These are phyloP conservation scores for Salvia splendens DNA, from an alignment of 257 asterid genomes.

Conservation along the genomic window DNA sequence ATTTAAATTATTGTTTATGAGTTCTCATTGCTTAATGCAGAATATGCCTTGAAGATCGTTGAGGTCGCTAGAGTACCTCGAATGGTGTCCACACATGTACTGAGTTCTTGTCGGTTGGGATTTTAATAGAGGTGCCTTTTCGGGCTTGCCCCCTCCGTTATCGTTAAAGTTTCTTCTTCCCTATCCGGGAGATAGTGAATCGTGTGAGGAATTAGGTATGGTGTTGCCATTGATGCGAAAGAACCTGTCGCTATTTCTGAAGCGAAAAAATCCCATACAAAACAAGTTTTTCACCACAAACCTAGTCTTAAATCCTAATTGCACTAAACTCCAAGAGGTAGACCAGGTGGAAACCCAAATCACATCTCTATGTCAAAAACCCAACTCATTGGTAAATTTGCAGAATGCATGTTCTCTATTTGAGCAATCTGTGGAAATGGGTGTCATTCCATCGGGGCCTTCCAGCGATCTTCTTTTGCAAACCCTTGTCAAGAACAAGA, in stretches of 20 bases:
- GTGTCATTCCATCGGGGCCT: conserved; percentile 47
- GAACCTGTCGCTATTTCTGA: conserved; percentile 17
- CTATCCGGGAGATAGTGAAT: too few relatives aligned
- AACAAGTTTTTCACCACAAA: conserved; percentile 24
- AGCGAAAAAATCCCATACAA: conserved; percentile 28
- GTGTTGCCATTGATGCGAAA: conserved; percentile 26
- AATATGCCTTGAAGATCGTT: too few relatives aligned
- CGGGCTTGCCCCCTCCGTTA: too few relatives aligned
- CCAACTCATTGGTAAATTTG: conserved; percentile 35
- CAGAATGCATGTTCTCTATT: conserved; percentile 38
- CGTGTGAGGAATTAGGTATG: conserved; percentile 3
- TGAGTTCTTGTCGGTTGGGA: too few relatives aligned
- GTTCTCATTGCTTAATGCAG: too few relatives aligned
- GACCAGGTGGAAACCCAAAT: conserved; percentile 45
- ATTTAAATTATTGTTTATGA: too few relatives aligned
- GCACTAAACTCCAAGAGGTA: conserved; percentile 24
- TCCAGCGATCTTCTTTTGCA: conserved; percentile 48
- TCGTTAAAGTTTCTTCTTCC: too few relatives aligned
- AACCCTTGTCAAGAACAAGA: conserved; percentile 57
- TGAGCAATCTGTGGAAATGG: conserved; percentile 45
- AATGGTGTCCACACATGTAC: too few relatives aligned
- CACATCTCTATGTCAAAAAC: conserved; percentile 41
- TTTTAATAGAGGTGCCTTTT: too few relatives aligned
- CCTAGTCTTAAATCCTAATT: conserved; percentile 19
- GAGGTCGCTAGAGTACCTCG: too few relatives aligned